Base-by-base conservation (phyloP, 2,329 filamentous ascomycete species). In the Beauveria varroae region DNA sequence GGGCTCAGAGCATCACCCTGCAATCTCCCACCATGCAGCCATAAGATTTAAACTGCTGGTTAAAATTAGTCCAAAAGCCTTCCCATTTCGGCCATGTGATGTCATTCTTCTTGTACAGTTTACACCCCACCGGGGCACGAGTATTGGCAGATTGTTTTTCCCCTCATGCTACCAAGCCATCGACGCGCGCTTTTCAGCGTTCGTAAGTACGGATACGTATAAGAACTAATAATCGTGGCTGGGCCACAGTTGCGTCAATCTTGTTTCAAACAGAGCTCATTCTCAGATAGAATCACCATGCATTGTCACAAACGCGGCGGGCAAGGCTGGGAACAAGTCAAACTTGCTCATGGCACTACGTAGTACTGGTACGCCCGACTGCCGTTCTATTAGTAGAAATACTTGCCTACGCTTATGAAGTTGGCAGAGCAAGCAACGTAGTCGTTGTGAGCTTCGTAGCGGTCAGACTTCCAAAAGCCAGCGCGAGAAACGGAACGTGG, bases 1-100 rank as follows among this genome's bases (percentile, higher is more conserved):
- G 47, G 30, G 47, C 47, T 52, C 22, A 20, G 12, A 49, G 14
- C 28, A 20, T 60, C 44, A 52, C 57, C 57, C 57, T 60, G 57
- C 16, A 60, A 60, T 60, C 26, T 60, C 57, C 46, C 46, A 26
- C 26, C 16, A 51, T 58, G 46, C 56, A 58, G 56, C 30, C 56
- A 51, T 18, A 8, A 58, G 51, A 51, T 43, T 43, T 51, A 43
- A 51, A 43, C n/a, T 26, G 22, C 26, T 43, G 30, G 2, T 40
- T 30, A 9, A 28, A 2, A 18, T 28, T 46, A 16, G 18, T 43
- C 41, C 41, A 18, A 8, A 8, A 46, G 12, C 20, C 24, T 30
- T 28, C 53, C 18, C 12, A 8, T 28, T 57, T 50, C 1, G 22
- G 30, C 34, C 30, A 57, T 7, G 20, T 58, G 56, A 58, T 58